Base-by-base conservation (phyloP, 2,329 filamentous ascomycete species). In the Phialophora tarda region DNA sequence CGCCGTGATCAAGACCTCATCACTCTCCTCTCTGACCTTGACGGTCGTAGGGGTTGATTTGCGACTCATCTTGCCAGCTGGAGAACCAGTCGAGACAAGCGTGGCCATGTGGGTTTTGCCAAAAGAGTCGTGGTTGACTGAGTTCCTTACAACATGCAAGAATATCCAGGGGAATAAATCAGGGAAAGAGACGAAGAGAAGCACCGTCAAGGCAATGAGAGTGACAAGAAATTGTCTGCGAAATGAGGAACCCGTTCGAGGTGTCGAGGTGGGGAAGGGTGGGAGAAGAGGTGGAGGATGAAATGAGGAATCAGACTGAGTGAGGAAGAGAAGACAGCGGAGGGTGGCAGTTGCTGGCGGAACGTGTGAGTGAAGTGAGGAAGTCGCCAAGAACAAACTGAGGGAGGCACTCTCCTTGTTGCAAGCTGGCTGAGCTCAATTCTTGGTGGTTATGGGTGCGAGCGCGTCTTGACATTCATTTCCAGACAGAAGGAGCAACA, bases 21-120 rank as follows among this genome's bases (percentile, higher is more conserved):
- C 65, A 59, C 60, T 54, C 28, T 72, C 68, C 26, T 70, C 68
- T 50, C 64, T 63, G 53, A 69, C 59, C 63, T 70, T 71, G 64
- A 69, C 53, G 10, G 58, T 66, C 8, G 53, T 30, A 10, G 69
- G 69, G n/a, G 67, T 72, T n/a, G 69, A 60, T 58, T 68, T 69
- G 41, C 69, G 69, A 66, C 62, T 71, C 64, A 68, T 65, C 56
- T 62, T 68, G 30, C 59, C 59, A 21, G 59, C 47, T 47, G 69
- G 69, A 34, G 69, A 71, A 11, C 69, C 69, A 30, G 65, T 70
- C 17, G 67, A 71, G 23, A 71, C 63, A 23, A 68, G 41, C 26
- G 60, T 51, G 44, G 69, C 69, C 69, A 71, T 71, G 61, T 51
- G 61, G 38, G 28, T 11, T 28, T 51, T 24, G 26, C 30, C 14